These are phyloP conservation scores for Funneliformis caledonium DNA, from an alignment of 371 early-diverging fungal species.

Conservation along the genomic window DNA sequence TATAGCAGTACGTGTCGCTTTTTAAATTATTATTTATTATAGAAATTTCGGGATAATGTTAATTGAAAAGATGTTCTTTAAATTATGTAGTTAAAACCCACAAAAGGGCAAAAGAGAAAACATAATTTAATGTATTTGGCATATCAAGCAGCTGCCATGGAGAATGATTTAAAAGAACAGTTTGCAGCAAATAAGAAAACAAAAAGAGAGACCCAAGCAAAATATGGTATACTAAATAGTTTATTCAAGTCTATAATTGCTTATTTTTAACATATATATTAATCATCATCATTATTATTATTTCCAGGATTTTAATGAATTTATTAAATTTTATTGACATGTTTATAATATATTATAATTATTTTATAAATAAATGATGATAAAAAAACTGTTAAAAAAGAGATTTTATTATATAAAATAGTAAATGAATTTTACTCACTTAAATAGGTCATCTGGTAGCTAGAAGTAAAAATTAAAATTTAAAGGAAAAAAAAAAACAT, in stretches of 20 bases:
- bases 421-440: no score
- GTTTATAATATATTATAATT: neutral
- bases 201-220: slow-evolving; percentile 68
- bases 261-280: neutral
- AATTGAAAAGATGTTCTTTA: neutral
- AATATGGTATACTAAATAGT: slow-evolving; percentile 60
- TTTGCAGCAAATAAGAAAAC: slow-evolving; percentile 68
- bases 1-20: neutral
- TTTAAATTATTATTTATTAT: neutral
- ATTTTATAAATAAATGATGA: no score
- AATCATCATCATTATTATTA: neutral
- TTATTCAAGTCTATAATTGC: neutral
- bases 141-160: slow-evolving; percentile 71
- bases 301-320: neutral
- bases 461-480: no score
- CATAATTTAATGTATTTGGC: slow-evolving; percentile 83
- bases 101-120: slow-evolving; percentile 62
- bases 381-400: no score
- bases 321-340: neutral
- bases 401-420: no score
- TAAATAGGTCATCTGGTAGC: no score
- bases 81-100: slow-evolving; percentile 32
- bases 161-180: slow-evolving; percentile 64
- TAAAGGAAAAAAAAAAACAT: no score
- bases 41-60: neutral